A percentile compares a stretch with the other conserved stretches of the same genome.
phyloP scores from a whole-genome alignment of 345 rosid genomes.

The Arabidopsis thaliana region TAIR10.1 NC_003070.9:18866001-18866500 shows the following conservation, averaged over 20 bases:
- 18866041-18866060: constrained; percentile 34
- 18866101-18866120: background rate
- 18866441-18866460: constrained; percentile 91
- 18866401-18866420: constrained; percentile 60
- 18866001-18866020: constrained; percentile 22
- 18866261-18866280: constrained; percentile 50
- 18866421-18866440: constrained; percentile 66
- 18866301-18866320: constrained; percentile 37
- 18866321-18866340: constrained; percentile 42
- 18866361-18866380: constrained; percentile 62
- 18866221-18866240: constrained; percentile 24
- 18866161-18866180: background rate
- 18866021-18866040: constrained; percentile 48
- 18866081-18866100: background rate
- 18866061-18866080: background rate
- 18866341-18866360: constrained; percentile 44
- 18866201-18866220: constrained; percentile 37
- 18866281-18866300: constrained; percentile 43
- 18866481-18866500: constrained; percentile 93
- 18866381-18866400: constrained; percentile 30
- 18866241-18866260: constrained; percentile 36
- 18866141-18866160: background rate
- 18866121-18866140: constrained; percentile 20
- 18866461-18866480: constrained; percentile 89
- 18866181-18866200: background rate